phyloP scores from a whole-genome alignment of 306 rosid species.

The Cicer cuneatum region DNA sequence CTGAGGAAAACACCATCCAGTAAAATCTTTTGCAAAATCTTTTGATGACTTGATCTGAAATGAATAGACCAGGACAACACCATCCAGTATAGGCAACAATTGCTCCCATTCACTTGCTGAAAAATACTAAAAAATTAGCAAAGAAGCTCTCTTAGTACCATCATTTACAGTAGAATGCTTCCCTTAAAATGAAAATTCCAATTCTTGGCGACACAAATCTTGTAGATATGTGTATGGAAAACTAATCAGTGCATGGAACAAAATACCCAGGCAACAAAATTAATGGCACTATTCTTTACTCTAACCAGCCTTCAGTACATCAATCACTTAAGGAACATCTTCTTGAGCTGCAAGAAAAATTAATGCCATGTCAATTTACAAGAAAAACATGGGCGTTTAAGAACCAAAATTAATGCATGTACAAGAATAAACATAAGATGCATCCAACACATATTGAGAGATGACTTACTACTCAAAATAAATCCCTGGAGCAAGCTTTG shows the following conservation, averaged over 20 bases:
- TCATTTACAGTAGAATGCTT: conserved; percentile 64
- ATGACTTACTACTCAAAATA: conserved; percentile 88
- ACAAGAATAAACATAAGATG: not conserved
- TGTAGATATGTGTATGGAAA: conserved; percentile 36
- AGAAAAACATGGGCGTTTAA: conserved; percentile 9
- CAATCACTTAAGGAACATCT: conserved; percentile 71
- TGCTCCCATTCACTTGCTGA: conserved; percentile 47
- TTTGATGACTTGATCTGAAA: conserved; percentile 27
- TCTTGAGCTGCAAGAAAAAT: conserved; percentile 79
- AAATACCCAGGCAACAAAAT: conserved; percentile 46
- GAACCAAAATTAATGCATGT: conserved; percentile 16
- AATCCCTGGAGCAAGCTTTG: conserved; percentile 99
- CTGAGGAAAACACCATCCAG: not conserved
- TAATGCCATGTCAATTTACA: conserved; percentile 33
- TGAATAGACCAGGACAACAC: conserved; percentile 33
- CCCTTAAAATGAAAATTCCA: conserved; percentile 41
- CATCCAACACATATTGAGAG: conserved; percentile 19
- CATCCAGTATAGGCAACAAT: conserved; percentile 40
- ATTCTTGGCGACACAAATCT: conserved; percentile 39
- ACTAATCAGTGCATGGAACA: conserved; percentile 45
- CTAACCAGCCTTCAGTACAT: conserved; percentile 33
- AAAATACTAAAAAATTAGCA: conserved; percentile 43
- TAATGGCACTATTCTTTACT: conserved; percentile 23
- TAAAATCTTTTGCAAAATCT: not conserved
- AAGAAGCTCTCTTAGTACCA: conserved; percentile 38